Conservation (phyloP, 2,329 filamentous ascomycete species). For the Cytospora piceae region DNA sequence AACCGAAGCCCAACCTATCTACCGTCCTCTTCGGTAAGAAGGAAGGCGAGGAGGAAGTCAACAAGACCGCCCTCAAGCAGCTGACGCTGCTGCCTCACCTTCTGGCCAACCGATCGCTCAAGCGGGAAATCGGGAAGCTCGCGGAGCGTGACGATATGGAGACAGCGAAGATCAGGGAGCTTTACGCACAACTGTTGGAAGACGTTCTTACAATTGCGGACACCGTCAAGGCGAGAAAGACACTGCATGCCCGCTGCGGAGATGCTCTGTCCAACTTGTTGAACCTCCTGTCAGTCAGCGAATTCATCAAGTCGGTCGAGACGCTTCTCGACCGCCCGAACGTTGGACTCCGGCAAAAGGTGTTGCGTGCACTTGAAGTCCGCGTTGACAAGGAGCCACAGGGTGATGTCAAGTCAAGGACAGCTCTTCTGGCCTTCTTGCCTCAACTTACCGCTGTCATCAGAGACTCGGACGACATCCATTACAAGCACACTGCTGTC, state of each 20-base stretch:
- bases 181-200: conserved; percentile 72
- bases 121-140: conserved; percentile 57
- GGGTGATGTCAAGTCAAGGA: conserved; percentile 68
- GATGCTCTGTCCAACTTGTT: conserved; percentile 79
- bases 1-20: conserved; percentile 74
- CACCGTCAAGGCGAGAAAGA: conserved; percentile 59
- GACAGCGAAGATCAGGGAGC: conserved; percentile 65
- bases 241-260: conserved; percentile 62
- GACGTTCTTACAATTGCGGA: conserved; percentile 69
- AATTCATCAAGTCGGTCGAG: conserved; percentile 89
- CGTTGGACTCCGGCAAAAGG: conserved; percentile 76
- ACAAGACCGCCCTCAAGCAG: conserved; percentile 57
- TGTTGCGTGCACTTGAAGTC: conserved; percentile 77
- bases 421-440: conserved; percentile 76
- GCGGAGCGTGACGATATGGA: conserved; percentile 68
- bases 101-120: conserved; percentile 61
- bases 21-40: conserved; percentile 67
- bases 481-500: conserved; percentile 83
- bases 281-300: conserved; percentile 79
- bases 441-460: conserved; percentile 79
- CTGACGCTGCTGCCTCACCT: conserved; percentile 61
- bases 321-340: conserved; percentile 77
- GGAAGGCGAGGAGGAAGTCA: conserved; percentile 52
- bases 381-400: conserved; percentile 76
- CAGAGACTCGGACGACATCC: conserved; percentile 69